Conservation (phyloP, 495 filamentous ascomycete genomes). For the Aspergillus coremiiformis region DNA sequence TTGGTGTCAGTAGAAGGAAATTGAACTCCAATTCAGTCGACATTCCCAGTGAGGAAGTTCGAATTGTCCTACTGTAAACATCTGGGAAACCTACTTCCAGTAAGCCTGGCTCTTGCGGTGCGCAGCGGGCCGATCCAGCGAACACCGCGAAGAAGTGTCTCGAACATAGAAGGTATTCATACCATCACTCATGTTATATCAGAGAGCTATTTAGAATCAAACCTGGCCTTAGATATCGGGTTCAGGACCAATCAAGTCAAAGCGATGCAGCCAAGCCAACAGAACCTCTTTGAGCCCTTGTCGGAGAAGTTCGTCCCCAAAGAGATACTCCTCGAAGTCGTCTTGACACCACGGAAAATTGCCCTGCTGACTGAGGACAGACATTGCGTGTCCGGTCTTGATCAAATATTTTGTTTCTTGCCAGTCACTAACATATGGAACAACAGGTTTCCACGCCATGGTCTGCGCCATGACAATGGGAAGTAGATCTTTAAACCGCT, state of each 20-base stretch:
- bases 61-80: too few species aligned
- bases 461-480: not conserved
- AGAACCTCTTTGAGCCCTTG: not conserved
- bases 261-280: not conserved
- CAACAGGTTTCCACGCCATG: not conserved
- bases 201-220: too few species aligned
- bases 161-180: too few species aligned
- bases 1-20: too few species aligned
- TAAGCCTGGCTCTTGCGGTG: too few species aligned
- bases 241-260: not conserved
- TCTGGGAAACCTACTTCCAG: too few species aligned
- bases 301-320: not conserved
- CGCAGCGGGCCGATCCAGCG: too few species aligned
- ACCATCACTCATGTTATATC: too few species aligned
- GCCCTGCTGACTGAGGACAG: not conserved
- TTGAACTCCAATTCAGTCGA: too few species aligned
- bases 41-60: too few species aligned
- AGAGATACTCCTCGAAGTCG: not conserved
- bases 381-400: not conserved
- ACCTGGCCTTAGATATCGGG: too few species aligned
- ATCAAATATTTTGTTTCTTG: not conserved
- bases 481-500: not conserved
- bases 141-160: too few species aligned
- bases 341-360: not conserved
- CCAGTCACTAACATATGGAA: not conserved